These are phyloP conservation scores for Trichophyton simii DNA, from an alignment of 2,329 filamentous ascomycete genomes.

Conservation along the genomic window DNA sequence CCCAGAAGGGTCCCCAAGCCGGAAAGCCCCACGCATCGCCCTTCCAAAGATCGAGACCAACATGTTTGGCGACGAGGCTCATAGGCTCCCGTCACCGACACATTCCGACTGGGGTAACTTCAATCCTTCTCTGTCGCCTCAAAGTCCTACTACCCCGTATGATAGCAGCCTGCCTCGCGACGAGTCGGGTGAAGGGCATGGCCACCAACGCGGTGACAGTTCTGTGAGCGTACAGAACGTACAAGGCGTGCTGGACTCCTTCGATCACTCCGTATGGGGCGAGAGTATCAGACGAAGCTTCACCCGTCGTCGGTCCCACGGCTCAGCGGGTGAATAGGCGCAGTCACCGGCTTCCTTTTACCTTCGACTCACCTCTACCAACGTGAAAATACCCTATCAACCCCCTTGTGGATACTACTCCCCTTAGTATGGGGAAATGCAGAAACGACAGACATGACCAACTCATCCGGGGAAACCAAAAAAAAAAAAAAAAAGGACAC, in stretches of 20 bases:
- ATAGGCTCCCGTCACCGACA: slow-evolving; percentile 24
- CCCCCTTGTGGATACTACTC: neutral
- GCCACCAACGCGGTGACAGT: slow-evolving; percentile 31
- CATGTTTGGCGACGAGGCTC: slow-evolving; percentile 28
- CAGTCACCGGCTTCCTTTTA: neutral
- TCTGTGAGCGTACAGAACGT: slow-evolving; percentile 62
- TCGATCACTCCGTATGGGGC: slow-evolving; percentile 85
- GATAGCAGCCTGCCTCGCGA: neutral
- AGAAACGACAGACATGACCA: slow-evolving; percentile 4
- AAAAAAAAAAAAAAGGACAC: neutral
- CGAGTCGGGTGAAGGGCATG: slow-evolving; percentile 11
- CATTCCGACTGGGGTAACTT: slow-evolving; percentile 43
- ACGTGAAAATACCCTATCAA: neutral
- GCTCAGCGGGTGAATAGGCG: neutral
- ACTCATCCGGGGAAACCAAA: neutral
- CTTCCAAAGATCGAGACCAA: slow-evolving; percentile 37
- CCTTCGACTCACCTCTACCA: neutral
- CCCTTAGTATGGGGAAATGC: neutral
- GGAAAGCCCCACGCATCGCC: slow-evolving; percentile 43
- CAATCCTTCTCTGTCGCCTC: slow-evolving; percentile 34
- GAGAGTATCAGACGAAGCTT: slow-evolving; percentile 84
- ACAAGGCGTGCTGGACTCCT: slow-evolving; percentile 65
- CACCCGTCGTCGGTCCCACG: slow-evolving; percentile 45
- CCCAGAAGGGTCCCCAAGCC: slow-evolving; percentile 14
- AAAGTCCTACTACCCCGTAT: neutral